Evolutionary conservation across 1,284 basidiomycete genomes (phyloP), one percentile per base, ranked within the genome.

Genomic region (Ceratobasidium papillatum): DNA sequence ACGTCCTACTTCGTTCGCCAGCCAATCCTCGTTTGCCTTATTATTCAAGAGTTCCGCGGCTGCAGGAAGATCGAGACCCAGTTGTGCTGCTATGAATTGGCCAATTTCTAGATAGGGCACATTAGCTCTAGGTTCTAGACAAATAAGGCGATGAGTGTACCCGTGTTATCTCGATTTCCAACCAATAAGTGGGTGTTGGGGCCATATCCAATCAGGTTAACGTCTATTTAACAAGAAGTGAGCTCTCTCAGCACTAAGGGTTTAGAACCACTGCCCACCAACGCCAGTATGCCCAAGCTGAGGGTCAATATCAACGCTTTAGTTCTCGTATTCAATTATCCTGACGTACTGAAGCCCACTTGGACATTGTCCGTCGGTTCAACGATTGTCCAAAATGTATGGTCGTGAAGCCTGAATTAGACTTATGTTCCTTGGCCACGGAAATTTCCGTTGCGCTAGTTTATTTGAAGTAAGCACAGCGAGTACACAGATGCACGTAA

Each of bases 181-280:
- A 19, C 25, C 7, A 76, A 30, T 25, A 61, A 38, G 36, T 75
- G 73, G 41, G 41, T n/a, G 14, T 72, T 75, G 7, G 25, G 69
- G 17, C 75, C 77, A 43, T 77, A 76, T n/a, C 68, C 77, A 58
- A 76, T 76, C 49, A 77, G 51, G 65, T 74, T 77, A 51, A 77
- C 75, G 45, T 68, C 56, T 74, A 32, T 38, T n/a, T 14, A 3
- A 30, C 14, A 25, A 52, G 49, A 38, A 52, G 34, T 41, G 4
- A n/a, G n/a, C n/a, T n/a, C n/a, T n/a, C n/a, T n/a, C n/a, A n/a
- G n/a, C n/a, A n/a, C n/a, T n/a, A n/a, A n/a, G n/a, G n/a, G n/a
- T n/a, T n/a, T n/a, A n/a, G n/a, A n/a, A n/a, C n/a, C n/a, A n/a
- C n/a, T n/a, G n/a, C 71, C 7, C 14, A 47, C 71, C 71, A 30